Evolutionary conservation across 139 green algal genomes (phyloP).

Genomic region (Micractinium sp.): DNA sequence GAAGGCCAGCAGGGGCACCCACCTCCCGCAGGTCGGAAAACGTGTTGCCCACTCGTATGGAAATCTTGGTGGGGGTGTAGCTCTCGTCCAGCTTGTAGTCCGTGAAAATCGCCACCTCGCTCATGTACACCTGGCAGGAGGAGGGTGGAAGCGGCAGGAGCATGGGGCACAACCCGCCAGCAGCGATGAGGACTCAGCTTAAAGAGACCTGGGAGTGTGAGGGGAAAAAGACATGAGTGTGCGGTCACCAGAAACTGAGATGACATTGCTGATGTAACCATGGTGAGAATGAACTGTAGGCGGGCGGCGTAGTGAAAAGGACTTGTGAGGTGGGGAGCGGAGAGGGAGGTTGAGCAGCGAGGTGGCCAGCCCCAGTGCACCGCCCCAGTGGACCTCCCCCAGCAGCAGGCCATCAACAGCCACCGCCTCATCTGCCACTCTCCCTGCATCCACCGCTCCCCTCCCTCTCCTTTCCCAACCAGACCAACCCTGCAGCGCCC

Average conservation of each 20-base stretch:
- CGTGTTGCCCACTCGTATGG: constrained; percentile 82
- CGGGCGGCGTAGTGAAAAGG: too few relatives aligned
- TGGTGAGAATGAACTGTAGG: too few relatives aligned
- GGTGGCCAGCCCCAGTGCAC: too few relatives aligned
- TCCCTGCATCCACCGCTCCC: too few relatives aligned
- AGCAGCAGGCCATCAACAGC: too few relatives aligned
- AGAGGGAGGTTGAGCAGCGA: background rate
- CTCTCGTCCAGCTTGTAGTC: constrained; percentile 96
- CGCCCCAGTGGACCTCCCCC: background rate
- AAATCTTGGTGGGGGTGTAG: constrained; percentile 94
- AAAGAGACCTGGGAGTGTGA: too few relatives aligned
- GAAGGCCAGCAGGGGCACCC: background rate
- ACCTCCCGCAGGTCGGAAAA: constrained; percentile 85
- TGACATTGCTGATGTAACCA: too few relatives aligned
- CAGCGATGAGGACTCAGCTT: too few relatives aligned
- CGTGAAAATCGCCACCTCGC: constrained; percentile 84
- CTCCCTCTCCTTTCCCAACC: too few relatives aligned
- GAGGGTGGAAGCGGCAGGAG: background rate
- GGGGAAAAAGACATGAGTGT: background rate
- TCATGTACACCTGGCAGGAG: constrained; percentile 50
- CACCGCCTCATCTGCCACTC: background rate
- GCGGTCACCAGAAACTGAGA: background rate
- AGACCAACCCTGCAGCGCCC: background rate
- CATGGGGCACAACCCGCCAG: background rate
- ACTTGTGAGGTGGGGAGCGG: too few relatives aligned